Base-by-base conservation (phyloP, 768 basidiomycete species). In the Amylocystis lapponica region DNA sequence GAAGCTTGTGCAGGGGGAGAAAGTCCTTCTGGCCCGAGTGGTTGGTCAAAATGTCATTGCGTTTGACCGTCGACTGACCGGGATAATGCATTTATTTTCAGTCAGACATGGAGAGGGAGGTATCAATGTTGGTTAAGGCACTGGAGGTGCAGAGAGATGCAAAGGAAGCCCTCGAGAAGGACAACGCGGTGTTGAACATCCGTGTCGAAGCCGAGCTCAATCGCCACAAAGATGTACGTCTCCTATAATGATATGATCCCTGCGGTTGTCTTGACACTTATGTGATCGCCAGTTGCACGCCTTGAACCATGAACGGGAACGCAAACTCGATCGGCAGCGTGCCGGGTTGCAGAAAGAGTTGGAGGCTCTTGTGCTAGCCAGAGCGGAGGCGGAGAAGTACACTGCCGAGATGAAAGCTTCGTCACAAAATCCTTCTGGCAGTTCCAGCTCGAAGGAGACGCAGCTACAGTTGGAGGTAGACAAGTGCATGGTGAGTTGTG, bases 1-100 rank as follows among this genome's bases (percentile, higher is more conserved):
- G 45, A 73, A 74, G 27, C 65, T 84, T 3, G 64, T 69, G 10
- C 83, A 84, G 41, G 62, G 74, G 0, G 84, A 92, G 54, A 79
- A 80, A 48, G 71, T 69, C 32, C 64, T 89, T 5, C 60, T 56
- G 2, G 56, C 55, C 6, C 84, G 85, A 62, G 54, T 86, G 41
- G 88, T 90, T 51, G 59, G 80, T 64, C 13, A 21, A 6, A 33
- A 5, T 33, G 14, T 33, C 14, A n/a, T n/a, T n/a, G n/a, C n/a
- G n/a, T n/a, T n/a, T n/a, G n/a, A n/a, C n/a, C n/a, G n/a, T n/a
- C n/a, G n/a, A n/a, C n/a, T n/a, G n/a, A n/a, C n/a, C n/a, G n/a
- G n/a, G n/a, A n/a, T n/a, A n/a, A n/a, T n/a, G n/a, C n/a, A n/a
- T n/a, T n/a, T n/a, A 21, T 29, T 5, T 27, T 5, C 27, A 77